Evolutionary conservation across 306 rosid genomes (phyloP), one percentile per base, ranked within the genome.

Genomic region (Cotoneaster glaucophyllus): DNA sequence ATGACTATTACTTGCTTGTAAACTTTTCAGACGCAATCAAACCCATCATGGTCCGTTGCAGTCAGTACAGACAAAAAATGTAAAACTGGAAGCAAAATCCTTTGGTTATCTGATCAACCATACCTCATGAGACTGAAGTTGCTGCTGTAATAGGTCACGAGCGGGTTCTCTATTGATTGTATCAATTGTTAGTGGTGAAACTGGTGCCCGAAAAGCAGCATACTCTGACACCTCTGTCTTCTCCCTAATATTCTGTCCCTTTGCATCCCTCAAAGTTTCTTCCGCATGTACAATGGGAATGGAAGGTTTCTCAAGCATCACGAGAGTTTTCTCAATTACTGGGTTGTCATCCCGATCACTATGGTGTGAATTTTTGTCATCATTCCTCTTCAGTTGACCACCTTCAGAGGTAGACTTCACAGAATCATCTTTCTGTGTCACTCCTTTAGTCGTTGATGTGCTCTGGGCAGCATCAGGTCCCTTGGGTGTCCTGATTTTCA

Each of bases 311-410:
- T 89, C 91, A 25, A 87, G 97, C 86, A 96, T 86, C 81, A 96
- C 81, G 77, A 93, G 93, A 61, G 89, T 88, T 87, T 96, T 96
- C 80, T 92, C 97, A 82, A 90, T 77, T 37, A 90, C 90, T 78
- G 86, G 90, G 80, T 92, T 92, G 77, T 88, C 91, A 71, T 90
- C 89, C 76, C 43, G 75, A 70, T 88, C 89, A 77, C 58, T 80
- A 82, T 34, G 83, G 68, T 84, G 80, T 56, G 86, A 77, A 78
- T 64, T 69, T 71, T 74, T 83, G 41, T 70, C 87, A 68, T 69
- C 76, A 28, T 70, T 81, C 84, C 69, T 87, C 81, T 82, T 91
- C 32, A 28, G 76, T 75, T 74, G 53, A 74, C 85, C 81, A 81
- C 84, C 86, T 73, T 81, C 83, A 62, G 88, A 69, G 75, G 74